Evolutionary conservation across 257 asterid genomes (phyloP).

Genomic region (Pogostemon cablin): DNA sequence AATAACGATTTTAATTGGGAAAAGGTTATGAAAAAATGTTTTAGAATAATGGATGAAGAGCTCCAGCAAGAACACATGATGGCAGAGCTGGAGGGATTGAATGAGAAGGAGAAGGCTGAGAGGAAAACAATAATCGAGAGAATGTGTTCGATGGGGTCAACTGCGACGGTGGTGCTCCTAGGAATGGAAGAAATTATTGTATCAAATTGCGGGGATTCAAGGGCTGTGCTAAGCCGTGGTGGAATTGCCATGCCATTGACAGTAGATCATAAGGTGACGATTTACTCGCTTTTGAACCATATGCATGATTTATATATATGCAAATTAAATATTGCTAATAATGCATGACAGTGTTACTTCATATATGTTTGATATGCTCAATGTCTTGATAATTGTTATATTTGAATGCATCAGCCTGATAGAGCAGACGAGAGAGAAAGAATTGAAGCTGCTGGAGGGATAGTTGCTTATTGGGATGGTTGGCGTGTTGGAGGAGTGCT

Average conservation of each 20-base stretch:
- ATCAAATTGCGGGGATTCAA: conserved; percentile 68
- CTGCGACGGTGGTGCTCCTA: conserved; percentile 59
- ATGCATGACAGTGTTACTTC: not conserved
- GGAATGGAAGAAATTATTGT: conserved; percentile 58
- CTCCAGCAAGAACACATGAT: not conserved
- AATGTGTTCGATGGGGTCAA: conserved; percentile 42
- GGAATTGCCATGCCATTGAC: conserved; percentile 51
- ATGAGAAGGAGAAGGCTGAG: too few species aligned
- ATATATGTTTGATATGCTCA: not conserved
- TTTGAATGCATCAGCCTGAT: conserved; percentile 43
- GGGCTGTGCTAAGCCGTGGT: conserved; percentile 59
- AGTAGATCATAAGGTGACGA: conserved; percentile 52
- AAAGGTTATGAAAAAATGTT: conserved; percentile 44
- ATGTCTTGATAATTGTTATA: not conserved
- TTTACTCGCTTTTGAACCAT: not conserved
- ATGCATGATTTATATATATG: not conserved
- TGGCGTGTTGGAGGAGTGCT: conserved; percentile 56
- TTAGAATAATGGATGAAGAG: conserved; percentile 48
- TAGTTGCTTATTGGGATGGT: conserved; percentile 48
- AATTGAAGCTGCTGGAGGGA: conserved; percentile 60
- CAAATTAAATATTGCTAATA: not conserved
- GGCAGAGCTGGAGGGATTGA: not conserved
- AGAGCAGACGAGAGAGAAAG: conserved; percentile 61
- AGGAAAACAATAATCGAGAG: not conserved
- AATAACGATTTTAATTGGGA: conserved; percentile 42